Percentiles rank a stretch among this genome's conserved stretches.
phyloP scores from a whole-genome alignment of 257 asterid species.

The Ilex asprella region DNA sequence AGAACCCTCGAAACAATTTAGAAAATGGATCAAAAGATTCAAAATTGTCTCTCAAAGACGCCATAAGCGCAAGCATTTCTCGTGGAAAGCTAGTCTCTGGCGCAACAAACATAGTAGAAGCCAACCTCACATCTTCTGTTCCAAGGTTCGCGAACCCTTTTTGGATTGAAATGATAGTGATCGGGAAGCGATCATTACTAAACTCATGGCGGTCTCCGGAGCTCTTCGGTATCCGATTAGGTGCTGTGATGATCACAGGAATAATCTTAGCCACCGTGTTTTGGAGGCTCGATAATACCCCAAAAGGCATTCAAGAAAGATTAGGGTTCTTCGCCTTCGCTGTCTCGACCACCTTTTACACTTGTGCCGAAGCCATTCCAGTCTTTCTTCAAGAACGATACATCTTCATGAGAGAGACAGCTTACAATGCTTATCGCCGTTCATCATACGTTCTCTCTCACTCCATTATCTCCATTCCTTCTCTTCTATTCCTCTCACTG shows the following conservation, averaged over 20 bases:
- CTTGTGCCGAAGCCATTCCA: slow-evolving; percentile 54
- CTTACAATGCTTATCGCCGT: slow-evolving; percentile 52
- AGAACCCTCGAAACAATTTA: neutral
- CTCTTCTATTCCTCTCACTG: slow-evolving; percentile 27
- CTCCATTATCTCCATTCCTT: slow-evolving; percentile 36
- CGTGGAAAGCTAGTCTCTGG: slow-evolving; percentile 51
- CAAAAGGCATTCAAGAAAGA: slow-evolving; percentile 43
- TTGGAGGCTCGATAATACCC: slow-evolving; percentile 37
- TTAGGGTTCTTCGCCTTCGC: slow-evolving; percentile 56
- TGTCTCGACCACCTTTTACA: slow-evolving; percentile 59
- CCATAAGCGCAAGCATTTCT: slow-evolving; percentile 47
- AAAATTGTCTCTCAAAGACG: slow-evolving; percentile 31
- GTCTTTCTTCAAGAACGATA: slow-evolving; percentile 44
- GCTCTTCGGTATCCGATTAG: slow-evolving; percentile 40
- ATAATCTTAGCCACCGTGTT: slow-evolving; percentile 46
- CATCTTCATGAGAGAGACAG: slow-evolving; percentile 57
- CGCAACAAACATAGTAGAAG: slow-evolving; percentile 14
- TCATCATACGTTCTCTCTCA: slow-evolving; percentile 49
- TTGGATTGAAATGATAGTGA: slow-evolving; percentile 47
- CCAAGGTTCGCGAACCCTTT: slow-evolving; percentile 40
- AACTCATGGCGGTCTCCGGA: slow-evolving; percentile 48
- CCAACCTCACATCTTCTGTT: slow-evolving; percentile 31
- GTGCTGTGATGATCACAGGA: slow-evolving; percentile 41
- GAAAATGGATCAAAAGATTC: neutral
- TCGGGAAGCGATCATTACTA: slow-evolving; percentile 36